Evolutionary conservation across 2,329 filamentous ascomycete genomes (phyloP).

Genomic region (Myriosclerotinia scirpicola): DNA sequence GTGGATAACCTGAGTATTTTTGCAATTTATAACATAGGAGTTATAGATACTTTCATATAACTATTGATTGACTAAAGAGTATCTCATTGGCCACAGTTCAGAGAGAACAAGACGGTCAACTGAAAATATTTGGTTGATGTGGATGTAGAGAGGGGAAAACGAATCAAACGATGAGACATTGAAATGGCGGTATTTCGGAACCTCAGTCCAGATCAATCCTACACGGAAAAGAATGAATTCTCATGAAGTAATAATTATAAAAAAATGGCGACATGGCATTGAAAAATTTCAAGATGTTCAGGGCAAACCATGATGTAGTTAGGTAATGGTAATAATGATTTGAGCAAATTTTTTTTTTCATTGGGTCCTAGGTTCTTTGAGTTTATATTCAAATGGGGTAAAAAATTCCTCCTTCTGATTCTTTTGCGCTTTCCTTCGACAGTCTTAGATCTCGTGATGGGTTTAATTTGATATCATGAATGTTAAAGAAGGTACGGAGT

Average conservation of each 20-base stretch:
- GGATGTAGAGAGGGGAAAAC: neutral
- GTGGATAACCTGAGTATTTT: neutral
- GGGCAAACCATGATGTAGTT: constrained; percentile 16
- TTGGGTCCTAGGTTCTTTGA: neutral
- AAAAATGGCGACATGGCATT: constrained; percentile 14
- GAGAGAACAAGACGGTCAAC: neutral
- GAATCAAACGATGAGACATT: constrained; percentile 9
- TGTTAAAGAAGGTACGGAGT: too few species aligned
- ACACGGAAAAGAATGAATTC: neutral
- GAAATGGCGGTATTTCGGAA: constrained; percentile 14
- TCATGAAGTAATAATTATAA: constrained; percentile 21
- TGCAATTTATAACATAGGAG: neutral
- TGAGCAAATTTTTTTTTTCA: constrained; percentile 17
- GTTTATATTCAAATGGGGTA: constrained; percentile 11
- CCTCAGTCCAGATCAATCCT: constrained; percentile 3
- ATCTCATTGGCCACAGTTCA: neutral
- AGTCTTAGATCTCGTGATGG: too few species aligned
- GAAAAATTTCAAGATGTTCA: constrained; percentile 15
- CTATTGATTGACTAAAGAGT: neutral
- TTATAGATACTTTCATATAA: neutral
- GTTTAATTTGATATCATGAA: neutral
- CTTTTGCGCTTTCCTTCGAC: neutral
- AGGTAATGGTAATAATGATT: constrained; percentile 17
- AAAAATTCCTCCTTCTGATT: neutral
- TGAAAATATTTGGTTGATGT: neutral